Conservation (phyloP, 495 filamentous ascomycete genomes). For the Neurospora tetrasperma region DNA sequence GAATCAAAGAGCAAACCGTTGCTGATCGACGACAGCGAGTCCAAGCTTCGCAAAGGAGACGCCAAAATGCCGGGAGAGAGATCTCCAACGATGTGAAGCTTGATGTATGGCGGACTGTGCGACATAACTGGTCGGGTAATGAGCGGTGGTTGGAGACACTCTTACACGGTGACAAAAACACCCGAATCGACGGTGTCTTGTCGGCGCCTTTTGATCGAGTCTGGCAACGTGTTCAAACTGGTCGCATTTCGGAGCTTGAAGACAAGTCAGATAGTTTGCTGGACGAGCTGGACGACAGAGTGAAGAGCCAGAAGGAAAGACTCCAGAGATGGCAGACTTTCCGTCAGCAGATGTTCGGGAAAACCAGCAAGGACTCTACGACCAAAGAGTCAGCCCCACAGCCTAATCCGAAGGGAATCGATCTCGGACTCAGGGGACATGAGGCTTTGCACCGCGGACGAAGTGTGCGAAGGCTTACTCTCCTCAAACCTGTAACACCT, state of each 20-base stretch:
- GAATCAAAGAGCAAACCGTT: slow-evolving; percentile 34
- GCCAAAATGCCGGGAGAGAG: slow-evolving; percentile 1
- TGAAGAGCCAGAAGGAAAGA: slow-evolving; percentile 51
- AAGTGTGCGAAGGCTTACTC: slow-evolving; percentile 18
- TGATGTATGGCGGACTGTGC: slow-evolving; percentile 41
- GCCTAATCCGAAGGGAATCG: slow-evolving; percentile 27
- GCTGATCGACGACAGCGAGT: slow-evolving; percentile 33
- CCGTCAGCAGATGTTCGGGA: slow-evolving; percentile 38
- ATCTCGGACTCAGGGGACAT: slow-evolving; percentile 41
- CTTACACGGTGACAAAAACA: slow-evolving; percentile 51
- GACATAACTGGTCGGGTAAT: slow-evolving; percentile 66
- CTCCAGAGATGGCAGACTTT: slow-evolving; percentile 66
- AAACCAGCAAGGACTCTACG: slow-evolving; percentile 14
- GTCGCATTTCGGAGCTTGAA: slow-evolving; percentile 41
- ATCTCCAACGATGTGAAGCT: slow-evolving; percentile 30
- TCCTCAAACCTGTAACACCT: slow-evolving; percentile 1
- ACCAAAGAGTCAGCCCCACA: slow-evolving; percentile 10
- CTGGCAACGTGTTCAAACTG: slow-evolving; percentile 51
- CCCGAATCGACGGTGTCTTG: slow-evolving; percentile 51
- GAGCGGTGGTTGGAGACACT: slow-evolving; percentile 57
- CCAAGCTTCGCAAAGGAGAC: slow-evolving; percentile 12
- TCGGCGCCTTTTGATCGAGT: slow-evolving; percentile 53
- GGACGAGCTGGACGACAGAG: slow-evolving; percentile 51
- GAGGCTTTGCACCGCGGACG: slow-evolving; percentile 25
- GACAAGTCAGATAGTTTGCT: slow-evolving; percentile 38